Conservation (phyloP, 2,329 filamentous ascomycete genomes). For the Pyrenophora tritici-repentis region DNA sequence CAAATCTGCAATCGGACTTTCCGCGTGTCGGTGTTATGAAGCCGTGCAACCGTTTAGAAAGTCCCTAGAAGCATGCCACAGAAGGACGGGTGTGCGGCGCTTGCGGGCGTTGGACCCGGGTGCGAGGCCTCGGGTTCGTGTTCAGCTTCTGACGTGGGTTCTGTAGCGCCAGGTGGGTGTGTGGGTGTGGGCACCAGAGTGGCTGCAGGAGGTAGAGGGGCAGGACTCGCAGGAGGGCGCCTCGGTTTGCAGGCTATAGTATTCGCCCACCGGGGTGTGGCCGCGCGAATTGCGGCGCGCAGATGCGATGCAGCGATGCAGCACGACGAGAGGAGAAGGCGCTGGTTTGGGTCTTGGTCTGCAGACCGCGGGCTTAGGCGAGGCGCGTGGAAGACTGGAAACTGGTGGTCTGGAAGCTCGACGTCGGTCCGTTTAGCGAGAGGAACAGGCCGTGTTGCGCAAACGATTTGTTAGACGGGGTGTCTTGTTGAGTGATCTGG, state of each 20-base stretch:
- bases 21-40: conserved; percentile 5
- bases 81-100: conserved; percentile 8
- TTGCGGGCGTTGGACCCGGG: conserved; percentile 18
- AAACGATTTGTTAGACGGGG: background rate
- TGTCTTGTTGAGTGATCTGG: background rate
- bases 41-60: conserved; percentile 13
- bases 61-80: conserved; percentile 10
- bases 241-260: conserved; percentile 6
- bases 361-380: conserved; percentile 2
- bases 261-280: conserved; percentile 5
- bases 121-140: conserved; percentile 25
- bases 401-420: background rate
- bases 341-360: background rate
- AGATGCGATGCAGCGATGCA: background rate
- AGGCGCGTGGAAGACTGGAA: conserved; percentile 3
- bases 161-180: too few species aligned
- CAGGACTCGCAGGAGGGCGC: conserved; percentile 7
- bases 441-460: background rate
- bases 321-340: background rate
- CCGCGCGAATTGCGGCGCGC: conserved; percentile 11
- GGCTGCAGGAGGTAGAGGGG: conserved; percentile 5
- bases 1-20: background rate
- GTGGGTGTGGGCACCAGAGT: conserved; percentile 1
- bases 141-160: conserved; percentile 7
- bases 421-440: conserved; percentile 6